These are phyloP conservation scores for Cylindrodendrum hubeiense DNA, from an alignment of 2,329 filamentous ascomycete species.

Conservation along the genomic window DNA sequence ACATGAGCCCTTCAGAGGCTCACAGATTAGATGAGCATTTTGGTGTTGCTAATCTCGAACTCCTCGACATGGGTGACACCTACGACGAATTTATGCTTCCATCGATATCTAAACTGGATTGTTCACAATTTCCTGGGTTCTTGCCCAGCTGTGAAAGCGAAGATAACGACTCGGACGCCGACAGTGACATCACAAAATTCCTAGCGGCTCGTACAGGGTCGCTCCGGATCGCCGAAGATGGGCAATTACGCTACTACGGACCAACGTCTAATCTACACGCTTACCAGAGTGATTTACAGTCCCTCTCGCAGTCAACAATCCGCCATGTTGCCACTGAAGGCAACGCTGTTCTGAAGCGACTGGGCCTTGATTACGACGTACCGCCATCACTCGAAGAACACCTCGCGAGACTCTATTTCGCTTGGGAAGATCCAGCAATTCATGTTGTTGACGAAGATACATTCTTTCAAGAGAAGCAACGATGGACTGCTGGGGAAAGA, in stretches of 20 bases:
- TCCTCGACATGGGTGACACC: background rate
- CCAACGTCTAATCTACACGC: conserved; percentile 36
- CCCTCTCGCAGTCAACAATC: conserved; percentile 7
- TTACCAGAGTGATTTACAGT: background rate
- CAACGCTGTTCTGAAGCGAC: background rate
- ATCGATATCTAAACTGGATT: background rate
- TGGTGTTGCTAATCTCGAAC: background rate
- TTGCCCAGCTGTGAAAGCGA: background rate
- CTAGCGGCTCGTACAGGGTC: conserved; percentile 31
- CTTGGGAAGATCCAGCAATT: conserved; percentile 41
- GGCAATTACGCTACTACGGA: conserved; percentile 35
- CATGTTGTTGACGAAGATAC: conserved; percentile 39
- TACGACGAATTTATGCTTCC: background rate
- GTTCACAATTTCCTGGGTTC: background rate
- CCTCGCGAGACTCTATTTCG: conserved; percentile 38
- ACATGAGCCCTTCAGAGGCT: background rate
- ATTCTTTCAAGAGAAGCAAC: conserved; percentile 31
- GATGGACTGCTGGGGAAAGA: background rate
- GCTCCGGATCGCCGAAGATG: conserved; percentile 29
- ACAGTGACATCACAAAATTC: conserved; percentile 21
- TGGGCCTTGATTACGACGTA: conserved; percentile 31
- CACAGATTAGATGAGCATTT: background rate
- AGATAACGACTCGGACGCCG: background rate
- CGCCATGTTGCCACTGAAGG: conserved; percentile 13
- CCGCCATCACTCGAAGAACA: conserved; percentile 30